Base-by-base conservation (phyloP, 2,329 filamentous ascomycete species). In the Pyricularia pennisetigena region DNA sequence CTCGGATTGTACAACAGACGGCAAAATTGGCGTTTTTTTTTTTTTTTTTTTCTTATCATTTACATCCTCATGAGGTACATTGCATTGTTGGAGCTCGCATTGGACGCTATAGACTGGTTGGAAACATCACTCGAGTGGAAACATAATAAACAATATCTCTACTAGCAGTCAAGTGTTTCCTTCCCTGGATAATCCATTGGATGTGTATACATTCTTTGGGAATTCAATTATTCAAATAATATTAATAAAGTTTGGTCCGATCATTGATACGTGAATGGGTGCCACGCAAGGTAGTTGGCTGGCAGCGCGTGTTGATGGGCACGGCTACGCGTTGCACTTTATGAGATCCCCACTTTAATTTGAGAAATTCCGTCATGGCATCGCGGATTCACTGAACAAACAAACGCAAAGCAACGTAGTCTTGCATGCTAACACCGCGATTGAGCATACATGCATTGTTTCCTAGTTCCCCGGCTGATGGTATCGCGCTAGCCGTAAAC, bases 361-460 rank as follows among this genome's bases (percentile, higher is more conserved):
- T 30, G 59, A 62, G 59, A 62, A 62, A 62, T 28, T 62, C 59
- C 59, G 59, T 62, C 59, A 62, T 62, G 24, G 59, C 59, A 62
- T 28, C 59, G 26, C 59, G 14, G 14, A 3, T 62, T 62, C 16
- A 26, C 12, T 20, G 6, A 26, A 12, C 10, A 26, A 62, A n/a
- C n/a, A n/a, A 26, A 61, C 41, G 6, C 41, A 54, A 54, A n/a
- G 16, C 41, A 28, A 29, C 28, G 12, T 5, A 61, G 26, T 12
- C 59, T 29, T 9, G 24, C 12, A 26, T 61, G 10, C 10, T 26
- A 26, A 7, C 57, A 61, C 24, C 26, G 5, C 59, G n/a, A 14
- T 8, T 5, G 9, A 20, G 41, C 41, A 54, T 54, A 54, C 20
- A 54, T 54, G 41, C 41, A n/a, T 54, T 54, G 41, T 24, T 24